These are phyloP conservation scores for Hydnomerulius pinastri DNA, from an alignment of 768 basidiomycete species.

Conservation along the genomic window DNA sequence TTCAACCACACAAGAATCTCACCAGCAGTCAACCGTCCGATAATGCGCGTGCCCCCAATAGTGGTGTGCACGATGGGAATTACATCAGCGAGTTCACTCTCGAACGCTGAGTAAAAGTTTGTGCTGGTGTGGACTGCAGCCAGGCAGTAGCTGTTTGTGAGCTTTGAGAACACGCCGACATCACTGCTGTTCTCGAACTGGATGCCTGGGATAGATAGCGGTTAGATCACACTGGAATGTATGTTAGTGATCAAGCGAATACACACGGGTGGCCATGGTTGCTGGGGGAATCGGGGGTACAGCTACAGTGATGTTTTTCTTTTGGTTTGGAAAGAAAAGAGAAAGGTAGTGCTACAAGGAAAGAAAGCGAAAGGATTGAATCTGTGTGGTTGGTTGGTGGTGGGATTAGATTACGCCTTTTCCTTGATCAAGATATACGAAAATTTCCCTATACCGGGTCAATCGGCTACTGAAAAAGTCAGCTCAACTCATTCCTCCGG, in stretches of 20 bases:
- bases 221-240: constrained; percentile 1
- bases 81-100: constrained; percentile 90
- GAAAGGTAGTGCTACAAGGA: neutral
- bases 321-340: neutral
- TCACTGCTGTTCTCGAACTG: constrained; percentile 96
- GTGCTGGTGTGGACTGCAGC: constrained; percentile 91
- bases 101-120: constrained; percentile 98
- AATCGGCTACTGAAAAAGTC: neutral
- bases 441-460: neutral
- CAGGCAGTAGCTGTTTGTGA: constrained; percentile 98
- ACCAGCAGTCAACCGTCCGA: constrained; percentile 94
- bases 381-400: neutral
- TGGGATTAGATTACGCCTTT: neutral
- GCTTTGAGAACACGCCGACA: constrained; percentile 95
- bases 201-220: constrained; percentile 52
- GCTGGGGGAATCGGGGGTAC: neutral
- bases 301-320: neutral
- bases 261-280: constrained; percentile 68
- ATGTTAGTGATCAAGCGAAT: neutral
- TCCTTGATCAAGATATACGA: neutral
- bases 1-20: neutral
- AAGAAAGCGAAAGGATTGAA: neutral
- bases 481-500: neutral
- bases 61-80: constrained; percentile 96
- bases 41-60: constrained; percentile 91